phyloP scores from a whole-genome alignment of 129 eudicot species.

The Saussurea involucrata region DNA sequence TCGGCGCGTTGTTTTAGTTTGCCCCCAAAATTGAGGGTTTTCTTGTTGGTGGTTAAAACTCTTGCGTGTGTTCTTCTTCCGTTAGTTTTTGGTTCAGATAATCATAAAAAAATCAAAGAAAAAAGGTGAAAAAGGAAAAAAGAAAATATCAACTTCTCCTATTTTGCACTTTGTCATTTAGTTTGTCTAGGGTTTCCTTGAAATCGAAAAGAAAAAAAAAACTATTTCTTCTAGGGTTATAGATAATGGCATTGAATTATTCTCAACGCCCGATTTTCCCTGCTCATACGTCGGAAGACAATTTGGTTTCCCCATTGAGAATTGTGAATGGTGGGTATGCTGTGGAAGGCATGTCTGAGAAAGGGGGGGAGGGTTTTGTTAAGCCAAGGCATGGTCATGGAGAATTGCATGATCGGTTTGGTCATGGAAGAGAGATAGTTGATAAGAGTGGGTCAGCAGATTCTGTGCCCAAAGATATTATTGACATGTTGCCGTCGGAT shows the following conservation, averaged over 20 bases:
- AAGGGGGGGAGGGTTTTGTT: slow-evolving; percentile 42
- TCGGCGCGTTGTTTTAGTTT: slow-evolving; percentile 65
- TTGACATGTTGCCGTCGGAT: slow-evolving; percentile 77
- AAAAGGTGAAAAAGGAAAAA: not conserved
- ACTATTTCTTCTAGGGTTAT: slow-evolving; percentile 3
- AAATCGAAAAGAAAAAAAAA: not conserved
- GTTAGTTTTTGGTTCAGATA: slow-evolving; percentile 12
- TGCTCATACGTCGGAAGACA: slow-evolving; percentile 52
- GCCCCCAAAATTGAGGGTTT: slow-evolving; percentile 74
- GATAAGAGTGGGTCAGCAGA: slow-evolving; percentile 44
- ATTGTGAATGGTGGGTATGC: slow-evolving; percentile 41
- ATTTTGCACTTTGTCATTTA: not conserved
- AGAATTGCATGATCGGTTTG: slow-evolving; percentile 29
- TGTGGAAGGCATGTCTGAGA: slow-evolving; percentile 47
- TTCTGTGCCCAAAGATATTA: slow-evolving; percentile 43
- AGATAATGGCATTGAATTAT: slow-evolving; percentile 74
- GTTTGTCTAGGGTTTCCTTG: slow-evolving; percentile 16
- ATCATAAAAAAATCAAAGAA: not conserved
- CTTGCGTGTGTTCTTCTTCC: not conserved
- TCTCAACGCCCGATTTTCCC: slow-evolving; percentile 67
- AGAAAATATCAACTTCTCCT: slow-evolving; percentile 8
- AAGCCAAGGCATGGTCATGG: slow-evolving; percentile 24
- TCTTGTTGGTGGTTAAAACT: slow-evolving; percentile 19
- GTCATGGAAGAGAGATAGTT: slow-evolving; percentile 36
- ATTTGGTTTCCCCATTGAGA: slow-evolving; percentile 51